Base-by-base conservation (phyloP, 2,329 filamentous ascomycete species). In the Penicillium sp. region DNA sequence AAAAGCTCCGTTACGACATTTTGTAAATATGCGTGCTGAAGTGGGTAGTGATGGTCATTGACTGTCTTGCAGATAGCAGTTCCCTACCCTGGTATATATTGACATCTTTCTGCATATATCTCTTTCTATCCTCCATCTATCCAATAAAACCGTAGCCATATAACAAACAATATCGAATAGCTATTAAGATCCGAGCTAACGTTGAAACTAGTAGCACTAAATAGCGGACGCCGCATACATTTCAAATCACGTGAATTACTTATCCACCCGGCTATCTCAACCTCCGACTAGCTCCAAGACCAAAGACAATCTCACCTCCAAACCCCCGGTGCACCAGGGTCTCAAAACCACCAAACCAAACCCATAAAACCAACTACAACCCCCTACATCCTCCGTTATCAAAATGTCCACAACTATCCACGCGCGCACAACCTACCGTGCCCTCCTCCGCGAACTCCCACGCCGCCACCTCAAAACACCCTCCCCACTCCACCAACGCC, bases 381-480 rank as follows among this genome's bases (percentile, higher is more conserved):
- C 9, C 29, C 19, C 19, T 3, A 23, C 19, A 17, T 10, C 4
- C 13, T 38, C 43, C 13, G 0, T 6, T 12, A 13, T 48, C 60
- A 62, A 59, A 66, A 70, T 68, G 58, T 48, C 60, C 17, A 33
- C 66, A 59, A 43, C 74, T 47, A 68, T 76, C 39, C 74, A 81
- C 61, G 73, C 83, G 41, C 90, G 91, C 69, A 86, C 91, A 36
- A 83, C 96, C 71, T 97, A 97, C 83, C 90, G 93, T 69, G 84
- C 88, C 42, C 82, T 97, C 70, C 86, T 97, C 55, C 91, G 93
- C 75, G 92, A 97, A 79, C 86, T 97, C 9, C 93, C 93, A 1
- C 84, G 89, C 8, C 88, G 87, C 6, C 81, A 83, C 2, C 74
- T 85, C 67, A 80, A 83, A 62, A 77, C 81, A 25, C 86, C 88